Conservation (phyloP, 495 filamentous ascomycete species). For the Penicillium pulvis region DNA sequence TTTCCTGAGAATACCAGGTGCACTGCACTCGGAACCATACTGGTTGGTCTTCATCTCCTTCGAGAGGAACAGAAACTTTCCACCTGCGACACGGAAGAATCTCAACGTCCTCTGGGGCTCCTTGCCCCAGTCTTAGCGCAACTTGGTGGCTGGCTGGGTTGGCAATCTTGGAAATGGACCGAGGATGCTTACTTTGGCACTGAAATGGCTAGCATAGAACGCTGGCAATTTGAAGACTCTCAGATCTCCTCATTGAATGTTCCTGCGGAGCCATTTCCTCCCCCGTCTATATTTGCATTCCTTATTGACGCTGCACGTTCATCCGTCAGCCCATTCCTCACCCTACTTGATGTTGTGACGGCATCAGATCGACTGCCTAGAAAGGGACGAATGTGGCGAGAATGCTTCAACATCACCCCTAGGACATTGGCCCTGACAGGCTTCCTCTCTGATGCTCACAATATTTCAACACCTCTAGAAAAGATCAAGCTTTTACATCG, state of each 20-base stretch:
- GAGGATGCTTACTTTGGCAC: conserved; percentile 65
- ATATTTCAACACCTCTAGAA: conserved; percentile 33
- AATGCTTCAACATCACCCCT: conserved; percentile 57
- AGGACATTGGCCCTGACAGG: conserved; percentile 66
- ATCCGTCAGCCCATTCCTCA: conserved; percentile 53
- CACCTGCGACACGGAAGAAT: conserved; percentile 58
- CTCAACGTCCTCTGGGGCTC: conserved; percentile 51
- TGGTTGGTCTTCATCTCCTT: conserved; percentile 80
- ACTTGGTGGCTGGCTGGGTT: conserved; percentile 81
- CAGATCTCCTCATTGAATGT: conserved; percentile 48
- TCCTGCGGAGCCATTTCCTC: conserved; percentile 61
- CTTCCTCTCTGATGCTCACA: conserved; percentile 48
- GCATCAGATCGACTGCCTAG: conserved; percentile 38
- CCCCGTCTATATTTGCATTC: conserved; percentile 71
- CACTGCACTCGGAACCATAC: conserved; percentile 63
- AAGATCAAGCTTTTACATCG: conserved; percentile 46
- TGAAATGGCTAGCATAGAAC: conserved; percentile 62
- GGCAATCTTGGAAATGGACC: conserved; percentile 66
- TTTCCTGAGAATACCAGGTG: conserved; percentile 56
- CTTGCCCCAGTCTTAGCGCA: conserved; percentile 76
- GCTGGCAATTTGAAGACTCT: conserved; percentile 63
- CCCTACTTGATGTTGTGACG: conserved; percentile 58
- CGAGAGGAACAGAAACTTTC: conserved; percentile 88
- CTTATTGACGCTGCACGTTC: conserved; percentile 50
- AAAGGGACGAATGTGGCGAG: conserved; percentile 43